A percentile compares a stretch with the other conserved stretches of the same genome.
Evolutionary conservation across 2,329 filamentous ascomycete species (phyloP).

Genomic region (Monosporascus sp.): DNA sequence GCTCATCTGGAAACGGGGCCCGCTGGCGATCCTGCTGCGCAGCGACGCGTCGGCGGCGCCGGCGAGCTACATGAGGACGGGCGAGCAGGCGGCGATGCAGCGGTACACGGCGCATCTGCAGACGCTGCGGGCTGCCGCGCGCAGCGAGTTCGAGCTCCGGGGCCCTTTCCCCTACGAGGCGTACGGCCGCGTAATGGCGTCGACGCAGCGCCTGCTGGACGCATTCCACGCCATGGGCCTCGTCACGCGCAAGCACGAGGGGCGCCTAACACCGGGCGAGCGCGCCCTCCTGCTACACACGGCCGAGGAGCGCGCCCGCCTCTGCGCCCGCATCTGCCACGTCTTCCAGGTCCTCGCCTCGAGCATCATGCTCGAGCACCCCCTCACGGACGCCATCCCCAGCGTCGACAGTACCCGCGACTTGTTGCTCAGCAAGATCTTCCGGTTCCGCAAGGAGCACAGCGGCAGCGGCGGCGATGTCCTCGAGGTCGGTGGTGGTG

Average conservation of each 20-base stretch:
- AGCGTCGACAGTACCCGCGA: constrained; percentile 77
- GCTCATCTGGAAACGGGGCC: constrained; percentile 92
- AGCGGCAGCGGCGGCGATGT: constrained; percentile 35
- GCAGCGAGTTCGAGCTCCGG: constrained; percentile 82
- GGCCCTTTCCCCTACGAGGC: constrained; percentile 76
- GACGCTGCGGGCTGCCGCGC: constrained; percentile 63
- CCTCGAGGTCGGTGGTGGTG: constrained; percentile 23
- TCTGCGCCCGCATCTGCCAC: constrained; percentile 88
- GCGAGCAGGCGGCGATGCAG: constrained; percentile 82
- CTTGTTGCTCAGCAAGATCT: constrained; percentile 77
- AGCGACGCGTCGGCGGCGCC: constrained; percentile 41
- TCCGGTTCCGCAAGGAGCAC: constrained; percentile 73
- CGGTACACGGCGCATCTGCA: constrained; percentile 73
- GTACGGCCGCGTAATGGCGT: constrained; percentile 69
- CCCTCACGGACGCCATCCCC: constrained; percentile 81
- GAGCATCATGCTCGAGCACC: constrained; percentile 91
- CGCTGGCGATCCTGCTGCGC: constrained; percentile 66
- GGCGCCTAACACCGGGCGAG: constrained; percentile 72
- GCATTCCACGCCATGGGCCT: constrained; percentile 96
- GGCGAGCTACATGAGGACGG: constrained; percentile 73
- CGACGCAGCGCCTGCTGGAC: constrained; percentile 80
- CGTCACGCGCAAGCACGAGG: constrained; percentile 70
- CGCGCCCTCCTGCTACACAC: constrained; percentile 76
- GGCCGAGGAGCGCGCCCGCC: constrained; percentile 66
- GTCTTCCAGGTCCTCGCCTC: constrained; percentile 81